Evolutionary conservation across 345 rosid genomes (phyloP).

Genomic region (rapeseed (Brassica napus)): DNA sequence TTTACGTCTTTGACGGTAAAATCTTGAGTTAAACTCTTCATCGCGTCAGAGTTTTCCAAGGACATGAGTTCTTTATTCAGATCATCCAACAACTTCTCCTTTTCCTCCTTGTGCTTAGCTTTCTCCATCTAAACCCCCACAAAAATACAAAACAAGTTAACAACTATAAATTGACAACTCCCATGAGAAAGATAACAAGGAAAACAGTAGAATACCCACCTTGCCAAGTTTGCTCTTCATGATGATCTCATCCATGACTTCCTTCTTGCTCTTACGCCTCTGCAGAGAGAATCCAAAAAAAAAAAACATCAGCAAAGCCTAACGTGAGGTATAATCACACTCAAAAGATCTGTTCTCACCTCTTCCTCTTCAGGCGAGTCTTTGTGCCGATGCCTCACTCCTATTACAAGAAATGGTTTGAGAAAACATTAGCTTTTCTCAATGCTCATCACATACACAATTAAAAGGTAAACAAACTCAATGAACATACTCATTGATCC

Average conservation of each 20-base stretch:
- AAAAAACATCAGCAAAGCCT: not conserved
- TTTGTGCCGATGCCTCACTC: slow-evolving; percentile 46
- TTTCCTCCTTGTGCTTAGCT: slow-evolving; percentile 84
- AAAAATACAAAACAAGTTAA: slow-evolving; percentile 2
- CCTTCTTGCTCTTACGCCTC: slow-evolving; percentile 85
- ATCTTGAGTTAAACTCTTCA: slow-evolving; percentile 65
- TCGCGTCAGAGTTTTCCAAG: slow-evolving; percentile 58
- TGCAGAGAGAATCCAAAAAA: slow-evolving; percentile 39
- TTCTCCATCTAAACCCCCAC: slow-evolving; percentile 69
- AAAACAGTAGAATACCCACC: slow-evolving; percentile 47
- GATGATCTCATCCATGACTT: slow-evolving; percentile 88
- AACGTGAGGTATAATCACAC: not conserved
- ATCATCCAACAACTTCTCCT: slow-evolving; percentile 72
- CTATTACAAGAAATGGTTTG: slow-evolving; percentile 15
- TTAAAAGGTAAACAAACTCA: slow-evolving; percentile 11
- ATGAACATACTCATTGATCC: slow-evolving; percentile 42
- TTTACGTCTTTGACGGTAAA: slow-evolving; percentile 15
- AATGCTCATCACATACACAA: not conserved
- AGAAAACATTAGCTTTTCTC: not conserved
- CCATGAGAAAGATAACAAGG: slow-evolving; percentile 16
- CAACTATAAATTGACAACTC: not conserved
- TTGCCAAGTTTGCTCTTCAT: slow-evolving; percentile 92
- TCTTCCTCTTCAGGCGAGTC: slow-evolving; percentile 54
- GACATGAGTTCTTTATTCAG: slow-evolving; percentile 72
- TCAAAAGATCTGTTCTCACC: slow-evolving; percentile 25